Conservation (phyloP, 2,329 filamentous ascomycete species). For the Penicillium janthinellum region DNA sequence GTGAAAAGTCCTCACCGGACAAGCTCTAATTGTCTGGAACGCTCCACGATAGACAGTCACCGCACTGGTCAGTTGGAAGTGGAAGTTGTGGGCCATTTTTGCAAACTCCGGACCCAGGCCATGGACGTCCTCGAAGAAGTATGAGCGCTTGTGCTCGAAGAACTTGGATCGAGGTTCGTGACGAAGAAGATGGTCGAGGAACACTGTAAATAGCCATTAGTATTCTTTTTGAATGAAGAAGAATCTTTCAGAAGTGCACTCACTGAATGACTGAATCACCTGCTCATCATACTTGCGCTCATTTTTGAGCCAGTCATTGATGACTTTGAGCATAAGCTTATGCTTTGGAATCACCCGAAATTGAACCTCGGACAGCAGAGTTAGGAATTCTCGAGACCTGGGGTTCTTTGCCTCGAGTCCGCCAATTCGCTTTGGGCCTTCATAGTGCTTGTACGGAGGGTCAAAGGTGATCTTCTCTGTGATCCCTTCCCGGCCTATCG, state of each 20-base stretch:
- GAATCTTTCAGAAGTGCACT: conserved; percentile 27
- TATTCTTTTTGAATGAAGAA: not conserved
- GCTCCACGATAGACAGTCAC: conserved; percentile 85
- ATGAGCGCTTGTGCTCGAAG: conserved; percentile 72
- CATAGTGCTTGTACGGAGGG: not conserved
- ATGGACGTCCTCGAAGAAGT: conserved; percentile 67
- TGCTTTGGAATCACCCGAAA: conserved; percentile 24
- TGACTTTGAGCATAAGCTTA: conserved; percentile 63
- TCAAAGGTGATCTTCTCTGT: not conserved
- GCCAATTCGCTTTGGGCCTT: conserved; percentile 1
- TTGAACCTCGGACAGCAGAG: not conserved
- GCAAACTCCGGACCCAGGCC: conserved; percentile 55
- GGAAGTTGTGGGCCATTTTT: conserved; percentile 10
- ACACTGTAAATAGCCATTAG: conserved; percentile 52
- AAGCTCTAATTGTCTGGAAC: conserved; percentile 81
- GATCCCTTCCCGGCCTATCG: conserved; percentile 20
- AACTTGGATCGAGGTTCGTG: conserved; percentile 71
- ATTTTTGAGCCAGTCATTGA: conserved; percentile 67
- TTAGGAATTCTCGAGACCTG: not conserved
- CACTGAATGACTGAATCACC: conserved; percentile 77
- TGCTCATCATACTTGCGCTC: conserved; percentile 63
- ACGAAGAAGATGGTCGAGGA: conserved; percentile 86
- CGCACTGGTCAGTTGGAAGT: conserved; percentile 35
- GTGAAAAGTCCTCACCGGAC: conserved; percentile 51
- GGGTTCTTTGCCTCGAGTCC: conserved; percentile 2